Conservation (phyloP, 805 yeast genomes). For the Saccharomycopsis fibuligera region DNA sequence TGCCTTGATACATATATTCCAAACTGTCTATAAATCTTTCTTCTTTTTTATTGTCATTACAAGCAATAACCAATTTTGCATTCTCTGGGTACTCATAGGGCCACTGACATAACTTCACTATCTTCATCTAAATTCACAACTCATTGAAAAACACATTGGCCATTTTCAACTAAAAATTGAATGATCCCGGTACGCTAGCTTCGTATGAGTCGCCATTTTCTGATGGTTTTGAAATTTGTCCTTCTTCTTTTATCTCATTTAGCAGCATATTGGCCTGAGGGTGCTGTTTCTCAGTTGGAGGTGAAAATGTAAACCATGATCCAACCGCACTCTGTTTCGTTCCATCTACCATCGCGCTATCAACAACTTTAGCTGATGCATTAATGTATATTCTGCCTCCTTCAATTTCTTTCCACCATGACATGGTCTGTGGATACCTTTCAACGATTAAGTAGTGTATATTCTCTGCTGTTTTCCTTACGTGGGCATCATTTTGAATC, state of each 20-base stretch:
- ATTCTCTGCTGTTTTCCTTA: constrained; percentile 26
- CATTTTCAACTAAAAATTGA: constrained; percentile 2
- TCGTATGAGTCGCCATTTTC: neutral
- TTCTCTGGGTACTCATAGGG: no score
- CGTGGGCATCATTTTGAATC: constrained; percentile 25
- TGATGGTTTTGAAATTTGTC: neutral
- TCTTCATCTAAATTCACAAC: no score
- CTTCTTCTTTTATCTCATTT: neutral
- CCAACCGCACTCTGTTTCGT: neutral
- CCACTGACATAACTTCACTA: no score
- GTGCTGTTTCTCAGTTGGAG: neutral
- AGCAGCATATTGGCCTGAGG: neutral
- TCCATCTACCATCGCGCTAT: neutral
- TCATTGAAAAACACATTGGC: no score
- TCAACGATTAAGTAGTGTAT: constrained; percentile 24
- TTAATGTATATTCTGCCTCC: constrained; percentile 20
- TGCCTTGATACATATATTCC: no score
- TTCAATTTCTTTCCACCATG: constrained; percentile 25
- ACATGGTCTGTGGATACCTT: constrained; percentile 21
- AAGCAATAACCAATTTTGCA: no score
- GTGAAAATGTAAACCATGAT: neutral
- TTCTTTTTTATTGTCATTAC: no score
- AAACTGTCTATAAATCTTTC: no score
- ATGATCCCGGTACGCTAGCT: constrained; percentile 14
- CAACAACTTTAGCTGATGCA: neutral